A percentile compares a stretch with the other conserved stretches of the same genome.
Conservation (phyloP, 2,329 filamentous ascomycete species). For the Ambrosiella xylebori region DNA sequence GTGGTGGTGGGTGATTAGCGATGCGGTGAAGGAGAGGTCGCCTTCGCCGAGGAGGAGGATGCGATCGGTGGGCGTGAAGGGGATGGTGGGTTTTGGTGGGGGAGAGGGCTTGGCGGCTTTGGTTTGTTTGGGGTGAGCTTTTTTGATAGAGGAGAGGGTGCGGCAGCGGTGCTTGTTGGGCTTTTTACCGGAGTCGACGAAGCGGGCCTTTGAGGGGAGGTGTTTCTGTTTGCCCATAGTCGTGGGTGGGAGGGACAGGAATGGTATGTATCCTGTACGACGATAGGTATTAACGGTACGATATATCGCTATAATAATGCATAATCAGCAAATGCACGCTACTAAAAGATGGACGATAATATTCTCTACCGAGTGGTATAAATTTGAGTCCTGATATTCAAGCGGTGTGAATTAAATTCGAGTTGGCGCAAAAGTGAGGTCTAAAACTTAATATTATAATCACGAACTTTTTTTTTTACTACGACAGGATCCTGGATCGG, state of each 20-base stretch:
- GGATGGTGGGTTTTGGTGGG: conserved; percentile 31
- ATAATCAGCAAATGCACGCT: no score
- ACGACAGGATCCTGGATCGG: background rate
- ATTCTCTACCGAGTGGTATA: no score
- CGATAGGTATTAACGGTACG: background rate
- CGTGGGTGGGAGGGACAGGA: background rate
- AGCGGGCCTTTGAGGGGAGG: conserved; percentile 13
- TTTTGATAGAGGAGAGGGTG: conserved; percentile 12
- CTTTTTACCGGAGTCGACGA: conserved; percentile 8
- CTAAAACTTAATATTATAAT: background rate
- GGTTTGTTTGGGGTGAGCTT: conserved; percentile 14
- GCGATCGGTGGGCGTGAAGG: conserved; percentile 46
- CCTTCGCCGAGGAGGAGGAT: conserved; percentile 68
- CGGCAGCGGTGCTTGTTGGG: conserved; percentile 7
- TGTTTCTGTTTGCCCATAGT: conserved; percentile 27
- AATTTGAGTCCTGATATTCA: no score
- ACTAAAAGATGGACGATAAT: no score
- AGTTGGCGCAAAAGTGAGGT: no score
- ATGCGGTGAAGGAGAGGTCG: conserved; percentile 61
- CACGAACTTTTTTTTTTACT: background rate
- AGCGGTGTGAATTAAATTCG: no score
- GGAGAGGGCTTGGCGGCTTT: conserved; percentile 6
- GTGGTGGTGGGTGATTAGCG: conserved; percentile 46
- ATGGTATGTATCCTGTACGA: background rate
- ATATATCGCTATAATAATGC: background rate